Percentiles rank a stretch among this genome's conserved stretches.
phyloP scores from a whole-genome alignment of 768 basidiomycete genomes.

The Glaciozyma martinii region DNA sequence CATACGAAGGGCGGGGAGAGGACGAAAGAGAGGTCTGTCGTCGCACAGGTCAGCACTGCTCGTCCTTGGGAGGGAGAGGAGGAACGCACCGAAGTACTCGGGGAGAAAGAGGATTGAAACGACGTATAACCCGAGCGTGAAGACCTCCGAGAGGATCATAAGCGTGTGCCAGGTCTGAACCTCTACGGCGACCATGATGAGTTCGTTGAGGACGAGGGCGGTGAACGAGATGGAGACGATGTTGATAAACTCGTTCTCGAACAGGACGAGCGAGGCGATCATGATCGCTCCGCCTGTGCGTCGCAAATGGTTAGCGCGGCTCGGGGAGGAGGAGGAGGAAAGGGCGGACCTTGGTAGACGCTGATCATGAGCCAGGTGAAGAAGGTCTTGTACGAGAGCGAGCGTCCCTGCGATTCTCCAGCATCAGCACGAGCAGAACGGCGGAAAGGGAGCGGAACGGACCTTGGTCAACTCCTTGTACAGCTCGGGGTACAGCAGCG shows the following conservation, averaged over 20 bases:
- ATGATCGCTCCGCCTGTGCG: slow-evolving; percentile 84
- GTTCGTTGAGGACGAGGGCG: slow-evolving; percentile 86
- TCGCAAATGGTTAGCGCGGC: neutral
- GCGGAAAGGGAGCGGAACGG: slow-evolving; percentile 17
- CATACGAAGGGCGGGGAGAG: slow-evolving; percentile 76
- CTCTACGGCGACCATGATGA: slow-evolving; percentile 97
- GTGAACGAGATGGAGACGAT: slow-evolving; percentile 98
- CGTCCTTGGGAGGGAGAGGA: neutral
- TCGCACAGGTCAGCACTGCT: neutral
- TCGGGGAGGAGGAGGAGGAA: neutral
- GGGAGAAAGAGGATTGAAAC: slow-evolving; percentile 87
- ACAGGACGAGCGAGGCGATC: slow-evolving; percentile 91
- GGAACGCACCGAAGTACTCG: slow-evolving; percentile 80
- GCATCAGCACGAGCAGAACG: neutral
- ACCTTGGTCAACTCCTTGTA: slow-evolving; percentile 98
- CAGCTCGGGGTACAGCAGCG: slow-evolving; percentile 88
- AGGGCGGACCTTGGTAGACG: slow-evolving; percentile 79
- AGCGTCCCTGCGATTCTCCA: slow-evolving; percentile 62
- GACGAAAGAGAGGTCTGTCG: slow-evolving; percentile 80
- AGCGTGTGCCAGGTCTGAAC: slow-evolving; percentile 97
- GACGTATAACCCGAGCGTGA: slow-evolving; percentile 78
- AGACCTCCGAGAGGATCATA: slow-evolving; percentile 86
- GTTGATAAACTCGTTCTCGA: slow-evolving; percentile 94
- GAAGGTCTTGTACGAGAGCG: slow-evolving; percentile 93
- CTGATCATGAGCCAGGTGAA: slow-evolving; percentile 97